Conservation (phyloP, 2,329 filamentous ascomycete genomes). For the Colletotrichum lentis region DNA sequence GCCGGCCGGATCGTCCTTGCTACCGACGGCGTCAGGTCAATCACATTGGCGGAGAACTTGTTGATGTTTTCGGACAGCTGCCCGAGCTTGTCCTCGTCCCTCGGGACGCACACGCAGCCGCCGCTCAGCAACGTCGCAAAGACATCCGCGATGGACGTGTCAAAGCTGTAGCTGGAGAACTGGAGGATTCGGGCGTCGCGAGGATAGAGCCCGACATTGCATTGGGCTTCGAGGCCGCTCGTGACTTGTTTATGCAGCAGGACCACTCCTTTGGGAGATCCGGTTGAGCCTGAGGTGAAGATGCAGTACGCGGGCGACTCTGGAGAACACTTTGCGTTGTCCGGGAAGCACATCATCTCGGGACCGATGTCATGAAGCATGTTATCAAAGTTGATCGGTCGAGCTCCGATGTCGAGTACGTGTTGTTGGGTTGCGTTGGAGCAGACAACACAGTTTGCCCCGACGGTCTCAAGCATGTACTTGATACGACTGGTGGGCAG, state of each 20-base stretch:
- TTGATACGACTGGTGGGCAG: not conserved
- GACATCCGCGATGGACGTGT: not conserved
- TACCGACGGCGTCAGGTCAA: slow-evolving; percentile 57
- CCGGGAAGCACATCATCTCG: not conserved
- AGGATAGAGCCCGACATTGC: not conserved
- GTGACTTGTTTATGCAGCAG: not conserved
- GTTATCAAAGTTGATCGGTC: slow-evolving; percentile 3
- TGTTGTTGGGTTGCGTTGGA: slow-evolving; percentile 2
- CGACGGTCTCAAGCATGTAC: slow-evolving; percentile 6
- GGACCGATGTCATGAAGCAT: not conserved
- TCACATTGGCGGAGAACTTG: slow-evolving; percentile 12
- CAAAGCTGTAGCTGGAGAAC: slow-evolving; percentile 12
- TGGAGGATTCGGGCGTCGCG: not conserved
- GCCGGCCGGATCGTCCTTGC: slow-evolving; percentile 55
- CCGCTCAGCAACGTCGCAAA: slow-evolving; percentile 3
- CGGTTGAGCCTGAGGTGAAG: slow-evolving; percentile 13
- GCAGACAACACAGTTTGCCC: slow-evolving; percentile 15
- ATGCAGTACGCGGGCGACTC: slow-evolving; percentile 13
- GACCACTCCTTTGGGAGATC: slow-evolving; percentile 9
- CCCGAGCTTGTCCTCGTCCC: slow-evolving; percentile 4
- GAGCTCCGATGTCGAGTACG: slow-evolving; percentile 6
- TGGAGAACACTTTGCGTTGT: not conserved
- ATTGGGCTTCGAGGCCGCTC: not conserved
- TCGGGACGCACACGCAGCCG: slow-evolving; percentile 6
- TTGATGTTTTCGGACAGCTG: slow-evolving; percentile 6